phyloP scores from a whole-genome alignment of 371 early-diverging fungal genomes.

The Lichtheimia corymbifera region DNA sequence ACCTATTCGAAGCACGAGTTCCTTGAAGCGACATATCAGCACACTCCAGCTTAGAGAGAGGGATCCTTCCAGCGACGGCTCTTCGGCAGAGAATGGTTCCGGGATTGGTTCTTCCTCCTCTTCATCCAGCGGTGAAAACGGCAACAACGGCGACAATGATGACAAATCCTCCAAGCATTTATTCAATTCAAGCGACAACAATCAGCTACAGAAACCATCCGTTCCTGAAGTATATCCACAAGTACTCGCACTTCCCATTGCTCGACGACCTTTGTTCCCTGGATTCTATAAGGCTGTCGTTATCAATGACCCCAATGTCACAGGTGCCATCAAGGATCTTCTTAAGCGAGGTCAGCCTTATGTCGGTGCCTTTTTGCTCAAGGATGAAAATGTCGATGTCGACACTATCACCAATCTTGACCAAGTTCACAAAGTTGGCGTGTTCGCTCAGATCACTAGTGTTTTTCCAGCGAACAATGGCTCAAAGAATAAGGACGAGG shows the following conservation, averaged over 20 bases:
- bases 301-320: conserved; percentile 91
- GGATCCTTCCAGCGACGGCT: conserved; percentile 32
- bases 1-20: conserved; percentile 33
- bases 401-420: conserved; percentile 77
- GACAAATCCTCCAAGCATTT: conserved; percentile 26
- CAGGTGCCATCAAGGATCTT: conserved; percentile 86
- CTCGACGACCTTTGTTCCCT: conserved; percentile 93
- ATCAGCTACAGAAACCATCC: conserved; percentile 68
- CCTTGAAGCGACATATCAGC: conserved; percentile 24
- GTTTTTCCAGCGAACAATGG: conserved; percentile 74
- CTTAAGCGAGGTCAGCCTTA: conserved; percentile 93
- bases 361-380: conserved; percentile 90
- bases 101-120: conserved; percentile 27
- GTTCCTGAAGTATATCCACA: conserved; percentile 90
- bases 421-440: conserved; percentile 89
- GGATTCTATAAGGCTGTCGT: conserved; percentile 97
- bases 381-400: conserved; percentile 83
- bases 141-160: conserved; percentile 23
- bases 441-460: conserved; percentile 97
- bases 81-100: conserved; percentile 13
- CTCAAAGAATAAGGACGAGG: conserved; percentile 50
- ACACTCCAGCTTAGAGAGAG: conserved; percentile 33
- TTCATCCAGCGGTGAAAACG: conserved; percentile 25
- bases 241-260: conserved; percentile 91
- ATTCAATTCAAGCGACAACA: conserved; percentile 49